Conservation (phyloP, 345 rosid species). For the Arabis hirsuta region DNA sequence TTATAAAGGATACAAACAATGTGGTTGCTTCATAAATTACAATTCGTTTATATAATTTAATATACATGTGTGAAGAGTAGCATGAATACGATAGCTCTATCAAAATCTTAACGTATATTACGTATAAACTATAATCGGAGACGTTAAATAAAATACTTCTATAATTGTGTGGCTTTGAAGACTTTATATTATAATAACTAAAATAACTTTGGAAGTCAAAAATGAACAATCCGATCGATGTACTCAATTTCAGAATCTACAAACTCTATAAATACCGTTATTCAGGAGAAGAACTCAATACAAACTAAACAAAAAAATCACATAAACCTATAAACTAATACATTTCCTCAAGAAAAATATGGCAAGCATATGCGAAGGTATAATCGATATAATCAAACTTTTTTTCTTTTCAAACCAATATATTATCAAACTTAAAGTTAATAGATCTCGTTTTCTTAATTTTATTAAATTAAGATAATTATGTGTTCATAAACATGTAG, state of each 20-base stretch:
- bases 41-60: background rate
- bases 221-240: background rate
- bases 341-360: conserved; percentile 5
- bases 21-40: conserved; percentile 11
- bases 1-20: background rate
- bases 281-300: background rate
- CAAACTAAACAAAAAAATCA: conserved; percentile 1
- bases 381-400: background rate
- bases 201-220: conserved; percentile 11
- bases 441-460: no score
- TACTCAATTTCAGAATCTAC: conserved; percentile 4
- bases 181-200: background rate
- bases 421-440: background rate
- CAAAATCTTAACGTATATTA: background rate
- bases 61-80: background rate
- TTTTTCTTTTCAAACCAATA: no score
- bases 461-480: background rate
- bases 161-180: background rate
- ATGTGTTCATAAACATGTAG: background rate
- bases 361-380: conserved; percentile 37
- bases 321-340: background rate
- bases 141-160: background rate
- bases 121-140: background rate
- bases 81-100: background rate
- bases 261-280: conserved; percentile 20